Percentiles rank a stretch among this genome's conserved stretches.
These are phyloP conservation scores for Aspergillus ustus DNA, from an alignment of 2,329 filamentous ascomycete species.

Conservation along the genomic window DNA sequence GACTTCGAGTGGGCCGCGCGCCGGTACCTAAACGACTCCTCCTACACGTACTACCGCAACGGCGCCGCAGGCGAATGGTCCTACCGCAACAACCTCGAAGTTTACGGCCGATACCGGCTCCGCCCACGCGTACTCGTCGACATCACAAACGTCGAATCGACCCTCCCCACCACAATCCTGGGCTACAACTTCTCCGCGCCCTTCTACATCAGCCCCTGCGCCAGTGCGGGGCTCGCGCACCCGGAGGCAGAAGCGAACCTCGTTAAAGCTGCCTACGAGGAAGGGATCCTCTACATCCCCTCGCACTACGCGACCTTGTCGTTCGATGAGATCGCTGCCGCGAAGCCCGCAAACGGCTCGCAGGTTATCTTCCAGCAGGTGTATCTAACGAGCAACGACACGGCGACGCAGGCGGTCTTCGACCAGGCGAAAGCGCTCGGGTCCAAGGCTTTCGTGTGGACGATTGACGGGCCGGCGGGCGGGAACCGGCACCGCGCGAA, in stretches of 20 bases:
- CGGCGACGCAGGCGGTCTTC: conserved; percentile 14
- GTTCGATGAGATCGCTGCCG: conserved; percentile 18
- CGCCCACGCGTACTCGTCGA: conserved; percentile 16
- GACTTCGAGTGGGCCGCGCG: conserved; percentile 19
- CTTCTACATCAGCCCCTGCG: conserved; percentile 19
- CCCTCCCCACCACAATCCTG: conserved; percentile 13
- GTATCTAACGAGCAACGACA: conserved; percentile 16
- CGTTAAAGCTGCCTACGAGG: conserved; percentile 10
- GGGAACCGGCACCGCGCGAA: conserved; percentile 66
- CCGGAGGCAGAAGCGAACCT: conserved; percentile 13
- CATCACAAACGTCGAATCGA: conserved; percentile 17
- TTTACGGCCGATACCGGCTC: conserved; percentile 15
- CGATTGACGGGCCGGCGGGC: conserved; percentile 85
- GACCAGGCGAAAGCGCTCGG: conserved; percentile 65
- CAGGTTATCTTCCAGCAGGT: conserved; percentile 19
- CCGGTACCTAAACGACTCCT: conserved; percentile 16
- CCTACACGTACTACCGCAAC: conserved; percentile 21
- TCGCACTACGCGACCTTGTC: conserved; percentile 12
- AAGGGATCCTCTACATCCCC: conserved; percentile 17
- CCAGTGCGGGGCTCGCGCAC: conserved; percentile 12
- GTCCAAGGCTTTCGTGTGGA: conserved; percentile 83
- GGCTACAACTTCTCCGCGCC: conserved; percentile 20
- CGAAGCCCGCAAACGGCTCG: conserved; percentile 12
- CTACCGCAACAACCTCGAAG: conserved; percentile 20
- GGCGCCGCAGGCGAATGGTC: conserved; percentile 20